A percentile compares a stretch with the other conserved stretches of the same genome.
Evolutionary conservation across 1,284 basidiomycete species (phyloP).

Genomic region (Leccinum colubrinum): DNA sequence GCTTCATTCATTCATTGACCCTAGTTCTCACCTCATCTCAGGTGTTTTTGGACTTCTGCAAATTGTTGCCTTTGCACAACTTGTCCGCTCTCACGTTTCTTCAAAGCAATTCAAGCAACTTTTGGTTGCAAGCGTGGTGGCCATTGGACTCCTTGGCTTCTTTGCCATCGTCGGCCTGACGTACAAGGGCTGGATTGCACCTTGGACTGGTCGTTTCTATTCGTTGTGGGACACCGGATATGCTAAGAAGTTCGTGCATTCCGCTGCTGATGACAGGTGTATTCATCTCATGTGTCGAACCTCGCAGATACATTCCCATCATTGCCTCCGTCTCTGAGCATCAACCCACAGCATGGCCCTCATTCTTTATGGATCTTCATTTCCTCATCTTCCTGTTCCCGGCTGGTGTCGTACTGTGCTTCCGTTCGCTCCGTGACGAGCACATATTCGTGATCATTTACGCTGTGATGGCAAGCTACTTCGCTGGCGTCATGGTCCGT

Average conservation of each 20-base stretch:
- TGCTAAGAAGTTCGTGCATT: constrained; percentile 79
- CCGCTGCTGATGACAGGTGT: neutral
- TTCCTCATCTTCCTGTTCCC: constrained; percentile 99
- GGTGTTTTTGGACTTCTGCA: constrained; percentile 96
- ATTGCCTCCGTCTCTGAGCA: constrained; percentile 99
- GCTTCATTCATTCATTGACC: neutral
- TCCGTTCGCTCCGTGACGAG: constrained; percentile 93
- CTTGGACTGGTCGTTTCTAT: constrained; percentile 99
- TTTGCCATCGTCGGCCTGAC: constrained; percentile 78
- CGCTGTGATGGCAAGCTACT: constrained; percentile 94
- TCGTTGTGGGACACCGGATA: constrained; percentile 99
- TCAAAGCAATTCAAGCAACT: constrained; percentile 93
- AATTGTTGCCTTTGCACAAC: constrained; percentile 92
- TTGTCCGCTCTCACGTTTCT: constrained; percentile 87
- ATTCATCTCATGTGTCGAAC: constrained; percentile 10
- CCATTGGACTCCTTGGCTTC: constrained; percentile 72
- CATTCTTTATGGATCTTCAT: constrained; percentile 99
- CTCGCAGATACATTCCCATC: constrained; percentile 86
- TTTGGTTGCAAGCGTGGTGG: constrained; percentile 68
- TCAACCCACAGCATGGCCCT: constrained; percentile 99
- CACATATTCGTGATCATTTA: constrained; percentile 99
- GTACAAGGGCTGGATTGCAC: constrained; percentile 94
- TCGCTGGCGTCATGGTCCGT: constrained; percentile 99
- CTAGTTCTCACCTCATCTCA: constrained; percentile 28
- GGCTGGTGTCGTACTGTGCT: constrained; percentile 92